Evolutionary conservation across 139 green algal species (phyloP).

Genomic region (Mesostigma viride): DNA sequence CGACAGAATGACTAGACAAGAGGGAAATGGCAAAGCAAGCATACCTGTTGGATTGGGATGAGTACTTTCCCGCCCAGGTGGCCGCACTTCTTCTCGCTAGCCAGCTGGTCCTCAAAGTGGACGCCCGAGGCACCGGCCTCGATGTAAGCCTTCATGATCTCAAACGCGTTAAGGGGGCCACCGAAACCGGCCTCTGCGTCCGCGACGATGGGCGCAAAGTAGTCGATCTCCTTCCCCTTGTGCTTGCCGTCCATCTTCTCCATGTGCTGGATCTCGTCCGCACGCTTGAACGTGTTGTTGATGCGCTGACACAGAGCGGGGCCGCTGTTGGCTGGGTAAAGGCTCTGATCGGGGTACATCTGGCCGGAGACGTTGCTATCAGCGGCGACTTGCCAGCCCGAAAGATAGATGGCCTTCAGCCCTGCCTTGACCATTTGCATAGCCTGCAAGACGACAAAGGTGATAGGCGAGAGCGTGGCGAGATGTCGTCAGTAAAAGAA

Average conservation of each 20-base stretch:
- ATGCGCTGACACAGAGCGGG: constrained; percentile 56
- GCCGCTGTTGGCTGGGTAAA: constrained; percentile 68
- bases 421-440: constrained; percentile 45
- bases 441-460: too few species aligned
- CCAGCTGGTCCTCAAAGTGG: constrained; percentile 34
- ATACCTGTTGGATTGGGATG: constrained; percentile 19
- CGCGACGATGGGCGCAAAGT: constrained; percentile 72
- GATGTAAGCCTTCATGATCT: constrained; percentile 52
- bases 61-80: constrained; percentile 36
- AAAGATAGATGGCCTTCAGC: constrained; percentile 82
- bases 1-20: too few species aligned
- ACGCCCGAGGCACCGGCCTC: constrained; percentile 27
- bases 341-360: constrained; percentile 71
- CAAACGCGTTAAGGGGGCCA: constrained; percentile 71
- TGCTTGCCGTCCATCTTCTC: constrained; percentile 37
- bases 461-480: too few species aligned
- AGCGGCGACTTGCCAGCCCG: constrained; percentile 74
- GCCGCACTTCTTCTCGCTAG: constrained; percentile 34
- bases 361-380: constrained; percentile 55
- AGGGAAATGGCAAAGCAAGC: too few species aligned
- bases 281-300: constrained; percentile 57
- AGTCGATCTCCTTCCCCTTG: constrained; percentile 34
- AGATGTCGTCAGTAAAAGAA: too few species aligned
- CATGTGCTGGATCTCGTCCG: constrained; percentile 63
- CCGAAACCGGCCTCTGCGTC: constrained; percentile 78